A percentile compares a stretch with the other conserved stretches of the same genome.
Evolutionary conservation across 257 asterid species (phyloP).

Genomic region (Henckelia pumila): DNA sequence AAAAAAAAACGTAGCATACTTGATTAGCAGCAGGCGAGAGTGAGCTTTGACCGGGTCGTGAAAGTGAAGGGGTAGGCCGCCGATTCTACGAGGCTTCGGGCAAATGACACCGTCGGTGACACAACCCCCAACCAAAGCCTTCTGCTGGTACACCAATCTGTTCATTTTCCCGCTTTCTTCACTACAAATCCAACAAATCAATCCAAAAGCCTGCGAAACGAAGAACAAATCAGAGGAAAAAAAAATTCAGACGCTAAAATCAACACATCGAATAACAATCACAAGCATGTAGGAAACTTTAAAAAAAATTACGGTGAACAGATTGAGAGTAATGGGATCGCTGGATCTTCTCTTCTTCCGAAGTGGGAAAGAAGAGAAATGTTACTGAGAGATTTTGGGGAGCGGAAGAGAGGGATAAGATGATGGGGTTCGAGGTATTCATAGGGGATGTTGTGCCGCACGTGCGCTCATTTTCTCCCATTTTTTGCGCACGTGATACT

Average conservation of each 20-base stretch:
- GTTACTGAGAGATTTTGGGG: slow-evolving; percentile 1
- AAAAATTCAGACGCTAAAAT: not conserved
- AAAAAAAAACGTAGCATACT: slow-evolving; percentile 18
- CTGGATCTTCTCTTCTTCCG: slow-evolving; percentile 13
- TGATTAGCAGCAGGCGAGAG: slow-evolving; percentile 26
- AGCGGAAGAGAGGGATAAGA: not conserved
- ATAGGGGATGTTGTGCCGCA: not conserved
- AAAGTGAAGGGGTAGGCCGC: slow-evolving; percentile 26
- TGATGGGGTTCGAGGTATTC: slow-evolving; percentile 11
- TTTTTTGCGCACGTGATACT: not conserved
- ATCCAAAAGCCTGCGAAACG: slow-evolving; percentile 28
- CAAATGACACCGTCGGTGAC: slow-evolving; percentile 46
- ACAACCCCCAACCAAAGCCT: slow-evolving; percentile 35
- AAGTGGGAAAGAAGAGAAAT: slow-evolving; percentile 5
- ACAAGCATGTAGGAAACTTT: not conserved
- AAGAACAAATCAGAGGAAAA: slow-evolving; percentile 4
- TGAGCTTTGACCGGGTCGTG: slow-evolving; percentile 30
- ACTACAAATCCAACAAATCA: slow-evolving; percentile 3
- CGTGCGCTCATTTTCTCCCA: not conserved
- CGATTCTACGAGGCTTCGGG: slow-evolving; percentile 52
- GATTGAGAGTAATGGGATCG: not conserved
- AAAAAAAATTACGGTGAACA: not conserved
- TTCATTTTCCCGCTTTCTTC: slow-evolving; percentile 37
- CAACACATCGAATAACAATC: not conserved
- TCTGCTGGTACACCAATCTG: slow-evolving; percentile 41